phyloP scores from a whole-genome alignment of 2,329 filamentous ascomycete genomes.

The Colletotrichum scovillei region DNA sequence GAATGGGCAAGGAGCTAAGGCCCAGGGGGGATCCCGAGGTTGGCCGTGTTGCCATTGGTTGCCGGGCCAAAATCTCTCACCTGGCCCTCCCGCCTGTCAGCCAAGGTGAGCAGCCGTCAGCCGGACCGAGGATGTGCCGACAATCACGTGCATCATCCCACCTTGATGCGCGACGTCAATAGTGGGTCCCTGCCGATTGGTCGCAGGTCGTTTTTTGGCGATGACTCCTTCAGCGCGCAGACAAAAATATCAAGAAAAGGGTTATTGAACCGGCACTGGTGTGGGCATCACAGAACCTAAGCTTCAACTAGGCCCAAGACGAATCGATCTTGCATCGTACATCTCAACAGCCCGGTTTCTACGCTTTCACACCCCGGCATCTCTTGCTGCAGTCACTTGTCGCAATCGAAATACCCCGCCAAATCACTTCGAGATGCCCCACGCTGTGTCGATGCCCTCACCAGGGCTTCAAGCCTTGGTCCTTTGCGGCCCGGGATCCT shows the following conservation, averaged over 20 bases:
- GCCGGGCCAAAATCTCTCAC: constrained; percentile 26
- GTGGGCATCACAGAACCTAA: not conserved
- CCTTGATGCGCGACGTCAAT: constrained; percentile 12
- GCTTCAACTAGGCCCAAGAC: not conserved
- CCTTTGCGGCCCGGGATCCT: constrained; percentile 84
- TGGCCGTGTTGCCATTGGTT: constrained; percentile 37
- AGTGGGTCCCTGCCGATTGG: constrained; percentile 9
- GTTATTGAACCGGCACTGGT: constrained; percentile 8
- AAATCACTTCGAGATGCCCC: constrained; percentile 69
- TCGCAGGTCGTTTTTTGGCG: constrained; percentile 25
- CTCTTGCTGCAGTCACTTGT: not conserved
- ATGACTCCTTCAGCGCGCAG: constrained; percentile 25
- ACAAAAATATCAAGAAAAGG: constrained; percentile 8
- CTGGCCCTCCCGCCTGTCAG: not conserved
- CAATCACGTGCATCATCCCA: constrained; percentile 15
- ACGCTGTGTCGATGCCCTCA: constrained; percentile 78
- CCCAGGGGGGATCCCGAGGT: constrained; percentile 36
- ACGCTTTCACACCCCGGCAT: not conserved
- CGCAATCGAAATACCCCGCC: constrained; percentile 25
- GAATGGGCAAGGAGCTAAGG: constrained; percentile 17
- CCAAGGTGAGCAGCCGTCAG: not conserved
- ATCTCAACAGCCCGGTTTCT: not conserved
- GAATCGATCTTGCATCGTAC: not conserved
- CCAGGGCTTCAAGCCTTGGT: constrained; percentile 86
- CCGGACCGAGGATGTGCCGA: constrained; percentile 19